These are phyloP conservation scores for Neocatenulostroma microsporum DNA, from an alignment of 2,329 filamentous ascomycete species.

Conservation along the genomic window DNA sequence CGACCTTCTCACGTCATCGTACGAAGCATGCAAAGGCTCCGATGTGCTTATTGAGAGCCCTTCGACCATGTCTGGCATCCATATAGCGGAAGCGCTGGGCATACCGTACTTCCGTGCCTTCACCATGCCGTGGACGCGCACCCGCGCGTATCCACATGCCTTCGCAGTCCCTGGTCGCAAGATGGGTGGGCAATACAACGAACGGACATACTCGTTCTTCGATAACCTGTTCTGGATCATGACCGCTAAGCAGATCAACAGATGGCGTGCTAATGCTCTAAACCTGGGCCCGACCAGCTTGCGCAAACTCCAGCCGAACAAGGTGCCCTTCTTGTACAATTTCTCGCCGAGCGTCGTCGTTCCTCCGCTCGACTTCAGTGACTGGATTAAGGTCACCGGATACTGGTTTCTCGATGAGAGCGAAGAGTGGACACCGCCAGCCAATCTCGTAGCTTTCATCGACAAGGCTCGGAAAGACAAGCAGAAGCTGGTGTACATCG, in stretches of 20 bases:
- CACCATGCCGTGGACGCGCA: slow-evolving; percentile 98
- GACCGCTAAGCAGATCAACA: slow-evolving; percentile 83
- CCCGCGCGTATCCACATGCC: slow-evolving; percentile 89
- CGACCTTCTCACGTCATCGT: slow-evolving; percentile 73
- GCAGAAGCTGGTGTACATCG: slow-evolving; percentile 93
- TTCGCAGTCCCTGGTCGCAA: slow-evolving; percentile 90
- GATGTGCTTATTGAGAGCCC: slow-evolving; percentile 93
- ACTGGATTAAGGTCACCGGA: slow-evolving; percentile 94
- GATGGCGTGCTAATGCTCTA: slow-evolving; percentile 77
- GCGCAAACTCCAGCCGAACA: slow-evolving; percentile 90
- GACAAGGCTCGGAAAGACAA: slow-evolving; percentile 67
- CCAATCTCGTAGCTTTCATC: slow-evolving; percentile 74
- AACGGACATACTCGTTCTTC: slow-evolving; percentile 91
- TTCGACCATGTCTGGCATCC: slow-evolving; percentile 94
- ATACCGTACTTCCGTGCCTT: slow-evolving; percentile 98
- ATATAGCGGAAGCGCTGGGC: slow-evolving; percentile 85
- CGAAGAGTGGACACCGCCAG: slow-evolving; percentile 61
- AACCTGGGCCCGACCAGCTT: slow-evolving; percentile 71
- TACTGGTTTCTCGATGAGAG: slow-evolving; percentile 95
- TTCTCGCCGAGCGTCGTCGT: slow-evolving; percentile 92
- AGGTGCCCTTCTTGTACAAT: slow-evolving; percentile 97
- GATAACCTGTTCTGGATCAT: slow-evolving; percentile 96
- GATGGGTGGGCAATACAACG: slow-evolving; percentile 92
- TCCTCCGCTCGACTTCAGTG: slow-evolving; percentile 87
- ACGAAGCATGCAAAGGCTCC: slow-evolving; percentile 72